These are phyloP conservation scores for Stellera chamaejasme DNA, from an alignment of 345 rosid genomes.

Conservation along the genomic window DNA sequence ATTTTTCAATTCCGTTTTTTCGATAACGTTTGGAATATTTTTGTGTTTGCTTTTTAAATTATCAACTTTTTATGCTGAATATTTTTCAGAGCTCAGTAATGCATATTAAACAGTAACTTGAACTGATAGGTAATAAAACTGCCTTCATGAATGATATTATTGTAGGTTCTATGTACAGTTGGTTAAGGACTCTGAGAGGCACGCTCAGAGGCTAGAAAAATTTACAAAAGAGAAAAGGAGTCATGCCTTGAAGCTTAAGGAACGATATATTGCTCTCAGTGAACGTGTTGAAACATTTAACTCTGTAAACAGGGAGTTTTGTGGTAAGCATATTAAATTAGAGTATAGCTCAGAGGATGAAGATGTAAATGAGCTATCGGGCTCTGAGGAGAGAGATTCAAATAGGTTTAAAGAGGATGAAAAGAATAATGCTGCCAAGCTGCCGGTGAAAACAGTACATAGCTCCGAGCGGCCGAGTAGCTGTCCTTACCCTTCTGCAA, in stretches of 20 bases:
- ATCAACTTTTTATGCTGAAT: too few species aligned
- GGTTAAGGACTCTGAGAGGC: constrained; percentile 52
- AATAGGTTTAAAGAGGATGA: constrained; percentile 24
- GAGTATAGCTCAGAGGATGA: constrained; percentile 58
- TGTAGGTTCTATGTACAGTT: constrained; percentile 61
- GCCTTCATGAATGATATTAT: constrained; percentile 5
- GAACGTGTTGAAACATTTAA: constrained; percentile 68
- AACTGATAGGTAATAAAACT: constrained; percentile 6
- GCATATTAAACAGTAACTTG: not conserved
- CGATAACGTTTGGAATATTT: too few species aligned
- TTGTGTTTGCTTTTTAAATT: too few species aligned
- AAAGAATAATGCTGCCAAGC: constrained; percentile 7
- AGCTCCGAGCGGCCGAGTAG: constrained; percentile 41
- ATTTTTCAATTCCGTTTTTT: too few species aligned
- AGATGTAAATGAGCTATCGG: constrained; percentile 41
- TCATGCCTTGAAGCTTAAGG: constrained; percentile 29
- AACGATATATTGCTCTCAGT: constrained; percentile 43
- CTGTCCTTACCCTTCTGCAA: constrained; percentile 92
- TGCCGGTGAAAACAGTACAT: constrained; percentile 15
- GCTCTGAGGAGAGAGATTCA: constrained; percentile 59
- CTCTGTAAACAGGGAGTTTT: constrained; percentile 36
- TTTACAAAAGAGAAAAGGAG: constrained; percentile 30
- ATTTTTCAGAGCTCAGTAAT: too few species aligned
- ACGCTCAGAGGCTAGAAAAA: constrained; percentile 52
- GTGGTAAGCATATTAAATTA: constrained; percentile 65